A percentile compares a stretch with the other conserved stretches of the same genome.
phyloP scores from a whole-genome alignment of 371 early-diverging fungal genomes.

The Mucor velutinosus region DNA sequence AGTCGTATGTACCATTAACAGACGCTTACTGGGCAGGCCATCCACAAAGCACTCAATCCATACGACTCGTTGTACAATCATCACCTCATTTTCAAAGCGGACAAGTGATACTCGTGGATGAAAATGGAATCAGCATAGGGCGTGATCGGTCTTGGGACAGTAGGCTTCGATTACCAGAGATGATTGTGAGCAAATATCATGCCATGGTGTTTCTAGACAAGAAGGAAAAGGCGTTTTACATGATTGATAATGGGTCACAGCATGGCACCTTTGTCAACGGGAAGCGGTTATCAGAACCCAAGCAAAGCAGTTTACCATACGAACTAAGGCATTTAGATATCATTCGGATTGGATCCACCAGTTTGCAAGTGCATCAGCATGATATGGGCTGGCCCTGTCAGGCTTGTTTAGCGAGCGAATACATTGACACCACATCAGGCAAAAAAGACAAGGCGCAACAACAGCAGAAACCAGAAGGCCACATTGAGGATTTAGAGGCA shows the following conservation, averaged over 20 bases:
- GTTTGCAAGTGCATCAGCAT: conserved; percentile 42
- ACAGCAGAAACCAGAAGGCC: background rate
- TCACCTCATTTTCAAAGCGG: conserved; percentile 30
- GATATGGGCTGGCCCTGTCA: conserved; percentile 35
- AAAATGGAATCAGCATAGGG: conserved; percentile 42
- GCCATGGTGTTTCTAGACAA: conserved; percentile 37
- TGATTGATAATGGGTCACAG: conserved; percentile 46
- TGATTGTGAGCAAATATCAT: conserved; percentile 49
- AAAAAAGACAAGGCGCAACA: conserved; percentile 10
- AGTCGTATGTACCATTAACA: conserved; percentile 23
- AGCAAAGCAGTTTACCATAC: conserved; percentile 37
- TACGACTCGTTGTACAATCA: conserved; percentile 37
- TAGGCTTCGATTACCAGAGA: conserved; percentile 44
- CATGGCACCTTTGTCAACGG: conserved; percentile 49
- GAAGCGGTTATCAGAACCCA: conserved; percentile 35
- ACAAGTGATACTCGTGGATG: conserved; percentile 37
- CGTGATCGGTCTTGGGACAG: conserved; percentile 42
- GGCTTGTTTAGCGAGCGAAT: conserved; percentile 24
- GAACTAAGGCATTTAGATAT: conserved; percentile 31
- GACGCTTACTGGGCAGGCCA: conserved; percentile 20
- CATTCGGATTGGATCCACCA: conserved; percentile 36
- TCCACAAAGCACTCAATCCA: conserved; percentile 23
- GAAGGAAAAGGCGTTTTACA: conserved; percentile 19
- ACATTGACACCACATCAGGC: conserved; percentile 16
- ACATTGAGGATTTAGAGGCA: conserved; percentile 10